phyloP scores from a whole-genome alignment of 1,284 basidiomycete species.

The Abortiporus biennis region DNA sequence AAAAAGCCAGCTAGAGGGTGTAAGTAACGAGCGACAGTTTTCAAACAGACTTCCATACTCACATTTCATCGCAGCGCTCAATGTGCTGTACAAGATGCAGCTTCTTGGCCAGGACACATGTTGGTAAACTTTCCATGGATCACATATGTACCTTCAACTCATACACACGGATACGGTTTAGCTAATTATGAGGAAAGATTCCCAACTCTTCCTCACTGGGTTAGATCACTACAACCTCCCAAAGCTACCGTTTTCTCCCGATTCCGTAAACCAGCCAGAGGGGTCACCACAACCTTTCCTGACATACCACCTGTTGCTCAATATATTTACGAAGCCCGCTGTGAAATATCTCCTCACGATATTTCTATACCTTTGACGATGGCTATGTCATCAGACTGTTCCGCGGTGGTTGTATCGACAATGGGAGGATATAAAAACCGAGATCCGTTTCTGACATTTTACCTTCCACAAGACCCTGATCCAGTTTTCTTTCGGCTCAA shows the following conservation, averaged over 20 bases:
- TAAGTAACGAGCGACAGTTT: no score
- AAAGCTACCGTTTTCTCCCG: slow-evolving; percentile 27
- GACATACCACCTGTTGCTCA: slow-evolving; percentile 20
- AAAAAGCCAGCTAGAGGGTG: no score
- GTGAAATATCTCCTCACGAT: slow-evolving; percentile 23
- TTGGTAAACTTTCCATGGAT: no score
- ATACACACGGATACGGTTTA: no score
- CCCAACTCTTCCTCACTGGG: slow-evolving; percentile 8
- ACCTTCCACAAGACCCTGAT: not conserved
- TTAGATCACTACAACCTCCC: slow-evolving; percentile 25
- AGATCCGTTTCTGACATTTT: not conserved
- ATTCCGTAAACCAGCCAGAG: slow-evolving; percentile 20
- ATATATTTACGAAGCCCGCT: slow-evolving; percentile 30
- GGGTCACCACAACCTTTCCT: slow-evolving; percentile 15
- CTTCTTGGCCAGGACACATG: no score
- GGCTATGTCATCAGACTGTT: slow-evolving; percentile 17
- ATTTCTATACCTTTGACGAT: slow-evolving; percentile 18
- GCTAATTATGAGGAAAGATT: no score
- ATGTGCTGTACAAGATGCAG: no score
- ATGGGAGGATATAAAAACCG: slow-evolving; percentile 1
- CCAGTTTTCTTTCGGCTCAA: not conserved
- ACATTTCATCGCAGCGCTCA: no score
- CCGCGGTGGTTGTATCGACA: no score
- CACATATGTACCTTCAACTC: no score
- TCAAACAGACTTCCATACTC: no score